Evolutionary conservation across 257 asterid species (phyloP).

Genomic region (Solanum habrochaites): DNA sequence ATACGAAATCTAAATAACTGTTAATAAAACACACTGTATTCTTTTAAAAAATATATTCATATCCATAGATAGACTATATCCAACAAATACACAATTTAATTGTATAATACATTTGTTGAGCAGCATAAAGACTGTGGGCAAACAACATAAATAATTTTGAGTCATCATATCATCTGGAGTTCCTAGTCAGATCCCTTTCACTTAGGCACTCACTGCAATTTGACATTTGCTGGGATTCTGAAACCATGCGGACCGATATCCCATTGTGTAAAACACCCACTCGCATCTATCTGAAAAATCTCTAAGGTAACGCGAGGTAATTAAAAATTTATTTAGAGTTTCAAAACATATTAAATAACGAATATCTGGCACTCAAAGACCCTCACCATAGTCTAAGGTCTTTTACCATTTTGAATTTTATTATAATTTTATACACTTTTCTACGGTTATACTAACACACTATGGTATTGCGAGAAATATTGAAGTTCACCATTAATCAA

Average conservation of each 20-base stretch:
- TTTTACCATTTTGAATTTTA: accelerated
- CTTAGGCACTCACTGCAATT: background rate
- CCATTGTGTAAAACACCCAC: background rate
- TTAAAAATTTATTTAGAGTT: too few relatives aligned
- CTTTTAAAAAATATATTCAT: too few relatives aligned
- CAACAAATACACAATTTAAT: background rate
- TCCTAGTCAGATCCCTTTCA: background rate
- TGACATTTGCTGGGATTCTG: background rate
- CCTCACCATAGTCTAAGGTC: too few relatives aligned
- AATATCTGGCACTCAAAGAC: too few relatives aligned
- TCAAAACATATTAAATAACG: too few relatives aligned
- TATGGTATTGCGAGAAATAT: too few relatives aligned
- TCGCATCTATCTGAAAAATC: background rate
- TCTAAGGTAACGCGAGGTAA: too few relatives aligned
- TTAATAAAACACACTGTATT: too few relatives aligned
- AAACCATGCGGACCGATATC: background rate
- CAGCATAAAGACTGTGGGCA: background rate
- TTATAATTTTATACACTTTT: too few relatives aligned
- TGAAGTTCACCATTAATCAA: too few relatives aligned
- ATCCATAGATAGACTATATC: background rate
- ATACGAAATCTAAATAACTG: too few relatives aligned
- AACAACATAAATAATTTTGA: background rate
- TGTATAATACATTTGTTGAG: background rate
- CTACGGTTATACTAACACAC: too few relatives aligned
- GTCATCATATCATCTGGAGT: background rate